A percentile compares a stretch with the other conserved stretches of the same genome.
phyloP scores from a whole-genome alignment of 2,329 filamentous ascomycete species.

The Penicillium sp. region DNA sequence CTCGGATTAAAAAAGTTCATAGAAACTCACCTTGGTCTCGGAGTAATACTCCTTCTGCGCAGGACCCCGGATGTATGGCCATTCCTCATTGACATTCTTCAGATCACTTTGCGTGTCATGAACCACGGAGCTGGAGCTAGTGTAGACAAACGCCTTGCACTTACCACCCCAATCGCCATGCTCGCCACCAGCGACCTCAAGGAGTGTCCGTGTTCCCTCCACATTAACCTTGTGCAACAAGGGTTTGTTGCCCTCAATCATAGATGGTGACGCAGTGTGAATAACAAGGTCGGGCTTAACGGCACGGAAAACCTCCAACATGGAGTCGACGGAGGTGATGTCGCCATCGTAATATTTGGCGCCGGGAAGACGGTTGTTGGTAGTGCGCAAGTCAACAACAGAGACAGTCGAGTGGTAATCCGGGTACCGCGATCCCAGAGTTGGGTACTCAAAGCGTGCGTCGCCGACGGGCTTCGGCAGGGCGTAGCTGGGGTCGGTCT shows the following conservation, averaged over 20 bases:
- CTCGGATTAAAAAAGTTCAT: slow-evolving; percentile 13
- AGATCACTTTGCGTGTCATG: slow-evolving; percentile 72
- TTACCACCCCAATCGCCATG: slow-evolving; percentile 53
- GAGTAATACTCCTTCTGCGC: slow-evolving; percentile 75
- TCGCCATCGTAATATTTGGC: slow-evolving; percentile 66
- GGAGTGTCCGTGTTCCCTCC: slow-evolving; percentile 67
- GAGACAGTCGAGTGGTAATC: slow-evolving; percentile 48
- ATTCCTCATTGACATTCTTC: slow-evolving; percentile 74
- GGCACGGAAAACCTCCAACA: slow-evolving; percentile 56
- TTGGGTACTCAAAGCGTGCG: slow-evolving; percentile 32
- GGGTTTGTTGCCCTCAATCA: slow-evolving; percentile 45
- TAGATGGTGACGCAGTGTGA: slow-evolving; percentile 72
- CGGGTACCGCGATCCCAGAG: slow-evolving; percentile 35
- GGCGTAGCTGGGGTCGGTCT: slow-evolving; percentile 33
- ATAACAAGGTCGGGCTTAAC: slow-evolving; percentile 73
- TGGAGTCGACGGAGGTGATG: slow-evolving; percentile 58
- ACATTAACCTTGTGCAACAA: slow-evolving; percentile 77
- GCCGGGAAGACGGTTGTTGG: slow-evolving; percentile 55
- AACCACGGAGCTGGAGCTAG: slow-evolving; percentile 77
- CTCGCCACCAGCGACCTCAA: slow-evolving; percentile 59
- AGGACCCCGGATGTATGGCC: slow-evolving; percentile 64
- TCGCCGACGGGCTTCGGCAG: slow-evolving; percentile 31
- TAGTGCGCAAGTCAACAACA: slow-evolving; percentile 64
- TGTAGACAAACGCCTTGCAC: slow-evolving; percentile 73
- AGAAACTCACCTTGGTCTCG: slow-evolving; percentile 63